Conservation (phyloP, 2,329 filamentous ascomycete species). For the Neofusicoccum cordaticola region DNA sequence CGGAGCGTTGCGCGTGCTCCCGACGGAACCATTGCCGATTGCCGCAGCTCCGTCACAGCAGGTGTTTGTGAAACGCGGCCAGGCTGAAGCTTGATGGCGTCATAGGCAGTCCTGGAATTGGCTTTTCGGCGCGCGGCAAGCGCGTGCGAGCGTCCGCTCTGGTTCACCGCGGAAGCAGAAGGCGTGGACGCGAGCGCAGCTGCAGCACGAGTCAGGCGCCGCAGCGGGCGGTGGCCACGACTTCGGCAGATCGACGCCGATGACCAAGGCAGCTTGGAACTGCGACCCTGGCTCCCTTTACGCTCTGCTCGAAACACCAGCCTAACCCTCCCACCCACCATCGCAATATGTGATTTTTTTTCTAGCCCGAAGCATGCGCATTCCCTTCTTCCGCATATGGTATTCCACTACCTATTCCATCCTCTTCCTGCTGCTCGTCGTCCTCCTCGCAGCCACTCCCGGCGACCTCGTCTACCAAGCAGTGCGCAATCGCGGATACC, state of each 20-base stretch:
- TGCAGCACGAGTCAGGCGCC: neutral
- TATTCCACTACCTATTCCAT: slow-evolving; percentile 77
- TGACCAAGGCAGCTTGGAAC: slow-evolving; percentile 4
- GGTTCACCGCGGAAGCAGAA: neutral
- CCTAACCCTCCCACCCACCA: neutral
- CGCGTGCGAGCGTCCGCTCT: too few species aligned
- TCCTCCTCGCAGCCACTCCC: slow-evolving; percentile 75
- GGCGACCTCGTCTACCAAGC: slow-evolving; percentile 77
- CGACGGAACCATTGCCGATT: neutral
- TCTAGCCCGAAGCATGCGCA: slow-evolving; percentile 33
- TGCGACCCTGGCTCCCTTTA: neutral
- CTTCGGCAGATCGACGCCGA: slow-evolving; percentile 12
- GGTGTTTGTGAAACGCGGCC: neutral
- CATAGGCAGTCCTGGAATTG: neutral
- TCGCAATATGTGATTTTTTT: slow-evolving; percentile 14
- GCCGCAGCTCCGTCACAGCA: neutral
- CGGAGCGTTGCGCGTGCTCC: neutral
- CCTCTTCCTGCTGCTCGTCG: slow-evolving; percentile 69
- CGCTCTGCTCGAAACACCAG: neutral
- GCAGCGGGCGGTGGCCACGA: slow-evolving; percentile 1
- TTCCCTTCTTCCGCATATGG: slow-evolving; percentile 71
- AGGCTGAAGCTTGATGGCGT: neutral
- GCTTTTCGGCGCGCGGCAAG: neutral
- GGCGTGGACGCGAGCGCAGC: neutral
- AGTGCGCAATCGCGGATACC: slow-evolving; percentile 61